Conservation (phyloP, 176 grass and related monocot genomes). For the Eragrostis nindensis region DNA sequence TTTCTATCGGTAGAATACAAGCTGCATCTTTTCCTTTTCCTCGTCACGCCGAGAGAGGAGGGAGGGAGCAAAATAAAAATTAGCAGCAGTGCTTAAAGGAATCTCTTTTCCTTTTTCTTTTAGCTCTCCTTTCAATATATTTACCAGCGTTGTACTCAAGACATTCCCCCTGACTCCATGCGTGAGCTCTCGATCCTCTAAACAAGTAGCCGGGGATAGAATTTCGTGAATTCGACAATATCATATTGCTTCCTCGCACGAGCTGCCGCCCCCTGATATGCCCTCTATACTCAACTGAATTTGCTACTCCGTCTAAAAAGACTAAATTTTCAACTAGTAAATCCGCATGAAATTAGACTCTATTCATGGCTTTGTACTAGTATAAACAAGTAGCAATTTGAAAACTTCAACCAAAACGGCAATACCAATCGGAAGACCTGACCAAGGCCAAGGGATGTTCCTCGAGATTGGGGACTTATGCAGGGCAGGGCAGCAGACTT, state of each 20-base stretch:
- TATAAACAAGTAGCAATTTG: not conserved
- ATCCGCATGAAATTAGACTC: not conserved
- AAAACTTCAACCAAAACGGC: not conserved
- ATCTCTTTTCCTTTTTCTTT: slow-evolving; percentile 67
- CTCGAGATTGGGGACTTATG: slow-evolving; percentile 37
- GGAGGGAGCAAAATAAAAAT: slow-evolving; percentile 2
- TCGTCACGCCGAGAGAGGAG: slow-evolving; percentile 31
- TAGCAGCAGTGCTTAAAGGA: slow-evolving; percentile 48
- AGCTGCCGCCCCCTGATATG: not conserved
- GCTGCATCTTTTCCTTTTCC: slow-evolving; percentile 57
- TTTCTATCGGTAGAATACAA: slow-evolving; percentile 56
- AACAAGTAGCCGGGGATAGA: not conserved
- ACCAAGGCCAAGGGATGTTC: slow-evolving; percentile 18
- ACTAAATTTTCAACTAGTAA: not conserved
- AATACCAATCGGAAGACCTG: not conserved
- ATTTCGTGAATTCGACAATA: slow-evolving; percentile 29
- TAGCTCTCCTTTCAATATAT: slow-evolving; percentile 59
- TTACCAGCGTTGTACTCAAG: slow-evolving; percentile 49
- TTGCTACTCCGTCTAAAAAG: not conserved
- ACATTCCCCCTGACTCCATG: slow-evolving; percentile 46
- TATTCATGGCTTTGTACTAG: not conserved
- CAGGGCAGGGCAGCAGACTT: slow-evolving; percentile 15
- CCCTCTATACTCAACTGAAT: not conserved
- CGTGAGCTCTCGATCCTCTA: slow-evolving; percentile 56
- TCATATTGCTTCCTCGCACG: slow-evolving; percentile 35